These are phyloP conservation scores for Fagopyrum homotropicum DNA, from an alignment of 148 eudicot species.

Conservation along the genomic window DNA sequence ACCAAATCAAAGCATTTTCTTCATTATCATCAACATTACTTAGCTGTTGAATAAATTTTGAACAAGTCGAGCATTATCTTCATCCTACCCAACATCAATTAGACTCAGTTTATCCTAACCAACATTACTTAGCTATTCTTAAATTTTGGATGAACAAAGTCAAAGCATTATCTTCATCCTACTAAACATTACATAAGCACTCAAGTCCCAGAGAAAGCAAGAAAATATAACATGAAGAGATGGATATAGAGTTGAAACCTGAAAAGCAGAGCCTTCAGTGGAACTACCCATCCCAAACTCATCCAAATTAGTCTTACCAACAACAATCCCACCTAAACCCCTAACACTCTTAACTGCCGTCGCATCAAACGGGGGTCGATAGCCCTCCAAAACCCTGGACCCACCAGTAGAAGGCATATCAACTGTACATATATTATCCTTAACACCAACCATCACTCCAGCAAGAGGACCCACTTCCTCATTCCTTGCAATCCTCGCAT, in stretches of 20 bases:
- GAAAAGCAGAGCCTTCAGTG: constrained; percentile 87
- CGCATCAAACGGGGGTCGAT: constrained; percentile 76
- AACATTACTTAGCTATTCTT: too few species aligned
- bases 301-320: constrained; percentile 98
- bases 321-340: constrained; percentile 74
- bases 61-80: neutral
- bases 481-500: constrained; percentile 39
- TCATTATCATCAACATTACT: neutral
- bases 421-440: constrained; percentile 82
- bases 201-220: neutral
- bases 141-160: neutral
- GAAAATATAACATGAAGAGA: neutral
- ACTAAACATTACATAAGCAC: neutral
- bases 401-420: constrained; percentile 90
- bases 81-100: neutral
- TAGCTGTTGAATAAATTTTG: too few species aligned
- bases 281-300: constrained; percentile 99
- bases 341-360: constrained; percentile 69
- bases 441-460: constrained; percentile 77
- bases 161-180: neutral
- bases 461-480: constrained; percentile 69
- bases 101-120: too few species aligned
- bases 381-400: constrained; percentile 63
- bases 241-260: constrained; percentile 33
- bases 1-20: neutral